Percentiles rank a stretch among this genome's conserved stretches.
phyloP scores from a whole-genome alignment of 176 grass and related monocot genomes.

The Ananas comosus region DNA sequence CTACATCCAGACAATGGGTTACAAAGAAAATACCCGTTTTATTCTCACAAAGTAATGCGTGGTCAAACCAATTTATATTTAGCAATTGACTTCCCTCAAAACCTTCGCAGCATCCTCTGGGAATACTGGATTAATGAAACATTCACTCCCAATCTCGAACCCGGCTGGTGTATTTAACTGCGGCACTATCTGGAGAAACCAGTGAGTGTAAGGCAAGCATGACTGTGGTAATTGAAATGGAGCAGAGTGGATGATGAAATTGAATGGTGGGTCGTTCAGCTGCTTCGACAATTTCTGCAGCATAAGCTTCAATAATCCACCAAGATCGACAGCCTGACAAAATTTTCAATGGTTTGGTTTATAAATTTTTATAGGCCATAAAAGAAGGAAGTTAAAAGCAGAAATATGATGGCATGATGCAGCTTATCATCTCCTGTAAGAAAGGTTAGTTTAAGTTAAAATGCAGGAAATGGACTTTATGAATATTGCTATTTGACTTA shows the following conservation, averaged over 20 bases:
- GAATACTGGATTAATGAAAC: conserved; percentile 93
- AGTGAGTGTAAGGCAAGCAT: conserved; percentile 50
- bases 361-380: conserved; percentile 2
- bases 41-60: too few relatives aligned
- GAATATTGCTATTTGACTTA: background rate
- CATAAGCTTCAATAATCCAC: conserved; percentile 53
- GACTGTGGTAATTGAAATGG: conserved; percentile 39
- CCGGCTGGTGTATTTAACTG: conserved; percentile 62
- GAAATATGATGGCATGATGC: conserved; percentile 1
- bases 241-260: conserved; percentile 76
- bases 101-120: conserved; percentile 90
- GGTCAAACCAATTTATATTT: conserved; percentile 12
- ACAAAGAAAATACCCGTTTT: background rate
- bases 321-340: conserved; percentile 71
- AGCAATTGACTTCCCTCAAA: conserved; percentile 59
- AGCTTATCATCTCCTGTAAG: background rate
- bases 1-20: background rate
- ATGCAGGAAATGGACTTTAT: background rate
- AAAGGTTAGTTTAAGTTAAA: background rate
- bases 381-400: conserved; percentile 10
- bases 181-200: conserved; percentile 89
- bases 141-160: conserved; percentile 87
- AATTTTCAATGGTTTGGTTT: conserved; percentile 4
- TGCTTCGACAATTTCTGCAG: conserved; percentile 82
- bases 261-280: conserved; percentile 73